phyloP scores from a whole-genome alignment of 169 alveolate genomes.

The Babesia bigemina region DNA sequence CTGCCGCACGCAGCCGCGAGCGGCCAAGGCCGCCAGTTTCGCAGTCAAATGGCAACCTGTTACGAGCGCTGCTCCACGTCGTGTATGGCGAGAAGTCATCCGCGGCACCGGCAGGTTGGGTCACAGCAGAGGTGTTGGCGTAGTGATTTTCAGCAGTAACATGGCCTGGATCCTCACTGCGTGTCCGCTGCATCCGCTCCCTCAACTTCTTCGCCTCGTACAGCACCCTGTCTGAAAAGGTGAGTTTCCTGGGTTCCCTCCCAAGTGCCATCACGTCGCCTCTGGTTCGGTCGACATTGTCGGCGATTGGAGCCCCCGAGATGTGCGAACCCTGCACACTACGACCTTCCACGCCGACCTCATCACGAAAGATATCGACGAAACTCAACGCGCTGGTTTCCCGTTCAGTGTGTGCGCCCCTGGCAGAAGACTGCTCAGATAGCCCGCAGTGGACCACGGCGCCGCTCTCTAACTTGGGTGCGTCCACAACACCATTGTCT shows the following conservation, averaged over 20 bases:
- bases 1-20: not conserved
- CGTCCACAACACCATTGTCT: not conserved
- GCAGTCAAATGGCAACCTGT: not conserved
- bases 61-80: not conserved
- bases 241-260: slow-evolving; percentile 2
- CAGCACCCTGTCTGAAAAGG: slow-evolving; percentile 42
- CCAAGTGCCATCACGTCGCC: not conserved
- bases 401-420: slow-evolving; percentile 20
- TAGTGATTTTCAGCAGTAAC: not conserved
- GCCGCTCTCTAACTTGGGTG: not conserved
- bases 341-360: not conserved
- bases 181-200: not conserved
- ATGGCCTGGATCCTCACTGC: slow-evolving; percentile 28
- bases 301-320: not conserved
- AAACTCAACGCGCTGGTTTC: not conserved
- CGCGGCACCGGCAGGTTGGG: not conserved
- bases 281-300: not conserved
- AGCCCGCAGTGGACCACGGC: not conserved
- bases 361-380: slow-evolving; percentile 24
- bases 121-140: not conserved
- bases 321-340: not conserved
- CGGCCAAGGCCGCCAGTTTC: not conserved
- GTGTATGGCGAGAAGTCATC: slow-evolving; percentile 9
- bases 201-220: slow-evolving; percentile 29
- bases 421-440: not conserved